phyloP scores from a whole-genome alignment of 805 yeast species.

The Kockiozyma suomiensis region DNA sequence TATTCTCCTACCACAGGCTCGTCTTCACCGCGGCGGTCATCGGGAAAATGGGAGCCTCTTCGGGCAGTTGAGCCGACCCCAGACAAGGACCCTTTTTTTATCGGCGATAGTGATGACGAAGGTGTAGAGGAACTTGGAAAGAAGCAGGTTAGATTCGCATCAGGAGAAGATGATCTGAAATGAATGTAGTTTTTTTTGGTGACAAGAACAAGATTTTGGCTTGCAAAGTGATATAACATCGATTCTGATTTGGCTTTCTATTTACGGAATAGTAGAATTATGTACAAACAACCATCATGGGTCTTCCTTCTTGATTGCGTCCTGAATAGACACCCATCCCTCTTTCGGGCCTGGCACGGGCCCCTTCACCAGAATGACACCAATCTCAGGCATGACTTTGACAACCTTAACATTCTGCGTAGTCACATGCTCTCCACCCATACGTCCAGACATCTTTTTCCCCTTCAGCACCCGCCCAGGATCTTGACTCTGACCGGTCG shows the following conservation, averaged over 20 bases:
- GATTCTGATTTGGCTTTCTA: background rate
- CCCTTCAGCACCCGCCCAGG: slow-evolving; percentile 98
- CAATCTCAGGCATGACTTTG: slow-evolving; percentile 77
- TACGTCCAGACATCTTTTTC: slow-evolving; percentile 96
- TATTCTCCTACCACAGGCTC: slow-evolving; percentile 9
- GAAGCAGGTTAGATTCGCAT: slow-evolving; percentile 29
- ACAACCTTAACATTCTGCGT: slow-evolving; percentile 74
- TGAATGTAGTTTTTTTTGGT: background rate
- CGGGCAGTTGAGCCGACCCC: slow-evolving; percentile 46
- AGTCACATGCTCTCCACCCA: slow-evolving; percentile 80
- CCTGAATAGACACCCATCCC: slow-evolving; percentile 70
- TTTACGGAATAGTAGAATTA: background rate
- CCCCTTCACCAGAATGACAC: slow-evolving; percentile 83
- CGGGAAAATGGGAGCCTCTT: slow-evolving; percentile 50
- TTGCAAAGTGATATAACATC: background rate
- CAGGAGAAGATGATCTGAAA: slow-evolving; percentile 4
- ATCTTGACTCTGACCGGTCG: slow-evolving; percentile 91
- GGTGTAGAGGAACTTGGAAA: slow-evolving; percentile 14
- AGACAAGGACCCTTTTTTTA: slow-evolving; percentile 53
- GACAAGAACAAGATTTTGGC: background rate
- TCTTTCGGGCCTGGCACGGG: slow-evolving; percentile 89
- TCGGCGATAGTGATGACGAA: slow-evolving; percentile 55
- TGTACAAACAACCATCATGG: background rate
- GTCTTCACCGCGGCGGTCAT: slow-evolving; percentile 8
- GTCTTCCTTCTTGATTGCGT: slow-evolving; percentile 56